Percentiles rank a stretch among this genome's conserved stretches.
These are phyloP conservation scores for Nasturtium officinale DNA, from an alignment of 345 rosid genomes.

Conservation along the genomic window DNA sequence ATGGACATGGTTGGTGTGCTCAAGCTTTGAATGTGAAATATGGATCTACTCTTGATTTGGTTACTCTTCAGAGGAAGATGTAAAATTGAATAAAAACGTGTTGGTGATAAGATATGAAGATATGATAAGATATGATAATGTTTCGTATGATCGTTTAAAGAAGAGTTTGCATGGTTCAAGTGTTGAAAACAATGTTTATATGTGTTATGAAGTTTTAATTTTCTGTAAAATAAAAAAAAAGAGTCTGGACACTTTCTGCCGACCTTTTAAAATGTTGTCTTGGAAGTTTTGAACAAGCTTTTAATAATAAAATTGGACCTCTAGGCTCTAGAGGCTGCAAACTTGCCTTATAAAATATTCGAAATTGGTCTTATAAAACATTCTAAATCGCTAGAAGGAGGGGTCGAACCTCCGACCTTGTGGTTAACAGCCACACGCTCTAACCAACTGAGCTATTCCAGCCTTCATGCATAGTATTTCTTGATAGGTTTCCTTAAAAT, in stretches of 20 bases:
- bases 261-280: not conserved
- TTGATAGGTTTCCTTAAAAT: too few relatives aligned
- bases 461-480: slow-evolving; percentile 35
- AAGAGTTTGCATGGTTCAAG: not conserved
- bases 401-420: slow-evolving; percentile 90
- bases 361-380: too few relatives aligned
- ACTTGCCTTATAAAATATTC: too few relatives aligned
- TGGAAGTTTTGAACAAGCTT: not conserved
- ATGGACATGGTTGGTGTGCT: slow-evolving; percentile 86
- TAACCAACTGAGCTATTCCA: slow-evolving; percentile 87
- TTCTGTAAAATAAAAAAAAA: not conserved
- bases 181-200: slow-evolving; percentile 1
- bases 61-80: slow-evolving; percentile 61
- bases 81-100: slow-evolving; percentile 7
- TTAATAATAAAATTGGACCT: not conserved
- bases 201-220: not conserved
- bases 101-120: not conserved
- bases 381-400: slow-evolving; percentile 51
- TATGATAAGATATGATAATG: not conserved
- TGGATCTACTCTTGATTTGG: slow-evolving; percentile 62
- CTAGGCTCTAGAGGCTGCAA: not conserved
- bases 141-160: not conserved
- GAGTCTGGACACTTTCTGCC: not conserved
- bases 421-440: slow-evolving; percentile 87
- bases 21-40: slow-evolving; percentile 61